Evolutionary conservation across 2,329 filamentous ascomycete species (phyloP).

Genomic region (Exophiala mesophila): DNA sequence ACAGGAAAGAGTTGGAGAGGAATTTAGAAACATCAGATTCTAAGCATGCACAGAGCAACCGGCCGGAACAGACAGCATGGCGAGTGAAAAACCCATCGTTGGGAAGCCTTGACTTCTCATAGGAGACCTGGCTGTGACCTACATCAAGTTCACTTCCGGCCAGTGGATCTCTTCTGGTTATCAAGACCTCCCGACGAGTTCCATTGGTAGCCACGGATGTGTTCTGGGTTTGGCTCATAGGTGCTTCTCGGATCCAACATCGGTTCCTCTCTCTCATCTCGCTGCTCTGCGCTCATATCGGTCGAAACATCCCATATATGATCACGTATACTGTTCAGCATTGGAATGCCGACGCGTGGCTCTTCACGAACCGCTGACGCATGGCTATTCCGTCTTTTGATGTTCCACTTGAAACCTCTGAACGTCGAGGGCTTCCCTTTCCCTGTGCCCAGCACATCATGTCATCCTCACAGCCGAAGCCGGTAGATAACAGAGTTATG

Average conservation of each 20-base stretch:
- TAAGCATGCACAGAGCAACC: constrained; percentile 12
- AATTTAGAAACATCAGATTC: constrained; percentile 30
- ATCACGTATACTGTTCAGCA: constrained; percentile 57
- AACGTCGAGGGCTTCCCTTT: constrained; percentile 43
- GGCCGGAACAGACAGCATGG: constrained; percentile 24
- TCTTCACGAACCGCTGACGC: constrained; percentile 38
- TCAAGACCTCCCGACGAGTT: constrained; percentile 16
- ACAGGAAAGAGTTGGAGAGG: constrained; percentile 36
- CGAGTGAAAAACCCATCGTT: constrained; percentile 15
- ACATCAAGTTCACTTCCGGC: constrained; percentile 23
- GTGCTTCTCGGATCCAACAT: constrained; percentile 17
- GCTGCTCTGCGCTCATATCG: constrained; percentile 35
- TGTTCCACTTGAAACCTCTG: constrained; percentile 38
- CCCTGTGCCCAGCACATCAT: constrained; percentile 33
- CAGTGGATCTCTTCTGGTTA: constrained; percentile 23
- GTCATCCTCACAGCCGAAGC: constrained; percentile 30
- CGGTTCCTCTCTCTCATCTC: constrained; percentile 47
- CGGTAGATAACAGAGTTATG: constrained; percentile 29
- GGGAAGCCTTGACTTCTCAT: constrained; percentile 15
- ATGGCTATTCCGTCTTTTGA: constrained; percentile 43
- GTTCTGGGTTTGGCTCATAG: constrained; percentile 18
- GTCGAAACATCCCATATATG: constrained; percentile 52
- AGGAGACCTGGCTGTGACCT: constrained; percentile 25
- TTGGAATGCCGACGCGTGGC: constrained; percentile 51
- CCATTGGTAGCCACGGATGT: constrained; percentile 17